Conservation (phyloP, 768 basidiomycete species). For the Xerocomellus dryophilus region DNA sequence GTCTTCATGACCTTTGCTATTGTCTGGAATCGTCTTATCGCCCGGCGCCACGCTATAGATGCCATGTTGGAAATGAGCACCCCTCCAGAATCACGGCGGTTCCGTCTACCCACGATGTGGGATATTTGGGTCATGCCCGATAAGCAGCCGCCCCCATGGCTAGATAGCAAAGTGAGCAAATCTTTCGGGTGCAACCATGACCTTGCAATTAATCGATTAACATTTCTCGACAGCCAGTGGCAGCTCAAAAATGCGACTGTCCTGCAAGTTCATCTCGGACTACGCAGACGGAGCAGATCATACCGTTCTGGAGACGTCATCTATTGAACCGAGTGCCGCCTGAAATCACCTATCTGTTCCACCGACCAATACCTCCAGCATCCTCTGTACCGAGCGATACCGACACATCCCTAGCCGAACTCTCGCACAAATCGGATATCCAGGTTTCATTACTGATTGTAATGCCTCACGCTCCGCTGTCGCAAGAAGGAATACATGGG, state of each 20-base stretch:
- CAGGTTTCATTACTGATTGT: conserved; percentile 28
- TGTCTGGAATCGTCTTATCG: conserved; percentile 33
- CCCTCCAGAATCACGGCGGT: not conserved
- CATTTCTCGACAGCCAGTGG: conserved; percentile 21
- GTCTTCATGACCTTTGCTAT: conserved; percentile 31
- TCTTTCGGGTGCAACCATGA: conserved; percentile 19
- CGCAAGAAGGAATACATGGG: not conserved
- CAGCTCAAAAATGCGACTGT: conserved; percentile 10
- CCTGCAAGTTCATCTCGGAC: not conserved
- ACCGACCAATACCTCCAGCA: conserved; percentile 10
- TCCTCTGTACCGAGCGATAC: not conserved
- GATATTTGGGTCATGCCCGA: conserved; percentile 17
- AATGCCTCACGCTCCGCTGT: conserved; percentile 24
- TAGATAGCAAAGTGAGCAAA: conserved; percentile 21
- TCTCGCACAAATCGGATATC: conserved; percentile 21
- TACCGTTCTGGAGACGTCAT: conserved; percentile 23
- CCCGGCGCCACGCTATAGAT: conserved; percentile 29
- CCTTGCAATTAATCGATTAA: not conserved
- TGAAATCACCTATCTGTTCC: conserved; percentile 30
- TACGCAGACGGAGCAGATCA: conserved; percentile 2
- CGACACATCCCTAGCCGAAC: not conserved
- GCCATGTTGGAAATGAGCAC: conserved; percentile 9
- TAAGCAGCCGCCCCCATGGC: conserved; percentile 10
- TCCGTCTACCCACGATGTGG: conserved; percentile 24
- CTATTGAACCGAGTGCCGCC: conserved; percentile 18